phyloP scores from a whole-genome alignment of 805 yeast species.

The Torulaspora quercuum region DNA sequence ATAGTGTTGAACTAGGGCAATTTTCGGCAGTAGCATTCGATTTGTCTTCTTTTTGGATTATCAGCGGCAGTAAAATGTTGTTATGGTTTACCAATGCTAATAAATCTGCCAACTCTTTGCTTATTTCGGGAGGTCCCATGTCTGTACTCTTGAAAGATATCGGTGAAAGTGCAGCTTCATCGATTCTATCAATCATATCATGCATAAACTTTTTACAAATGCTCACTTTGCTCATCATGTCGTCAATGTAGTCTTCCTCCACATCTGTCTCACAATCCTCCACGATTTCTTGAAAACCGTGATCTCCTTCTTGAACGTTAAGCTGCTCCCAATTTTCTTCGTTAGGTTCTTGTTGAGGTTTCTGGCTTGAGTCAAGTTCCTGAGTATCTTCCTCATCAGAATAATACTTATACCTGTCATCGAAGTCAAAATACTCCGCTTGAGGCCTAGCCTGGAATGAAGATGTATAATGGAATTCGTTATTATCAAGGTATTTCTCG shows the following conservation, averaged over 20 bases:
- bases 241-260: constrained; percentile 10
- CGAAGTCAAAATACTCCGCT: constrained; percentile 31
- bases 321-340: not conserved
- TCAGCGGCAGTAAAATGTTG: constrained; percentile 4
- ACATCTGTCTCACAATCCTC: constrained; percentile 4
- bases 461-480: constrained; percentile 24
- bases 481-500: constrained; percentile 14
- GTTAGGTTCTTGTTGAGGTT: not conserved
- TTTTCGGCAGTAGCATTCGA: not conserved
- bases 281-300: constrained; percentile 4
- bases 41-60: not conserved
- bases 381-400: constrained; percentile 6
- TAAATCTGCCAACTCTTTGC: constrained; percentile 9
- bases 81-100: constrained; percentile 5
- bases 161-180: constrained; percentile 12
- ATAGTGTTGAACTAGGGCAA: not conserved
- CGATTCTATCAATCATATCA: constrained; percentile 19
- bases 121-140: constrained; percentile 3
- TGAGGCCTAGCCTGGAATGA: constrained; percentile 26
- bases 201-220: constrained; percentile 20
- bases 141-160: constrained; percentile 9
- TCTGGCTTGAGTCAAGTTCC: not conserved
- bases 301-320: not conserved
- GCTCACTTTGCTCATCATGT: constrained; percentile 13
- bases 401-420: constrained; percentile 16